These are phyloP conservation scores for Teratosphaeria gauchensis DNA, from an alignment of 2,329 filamentous ascomycete species.

Conservation along the genomic window DNA sequence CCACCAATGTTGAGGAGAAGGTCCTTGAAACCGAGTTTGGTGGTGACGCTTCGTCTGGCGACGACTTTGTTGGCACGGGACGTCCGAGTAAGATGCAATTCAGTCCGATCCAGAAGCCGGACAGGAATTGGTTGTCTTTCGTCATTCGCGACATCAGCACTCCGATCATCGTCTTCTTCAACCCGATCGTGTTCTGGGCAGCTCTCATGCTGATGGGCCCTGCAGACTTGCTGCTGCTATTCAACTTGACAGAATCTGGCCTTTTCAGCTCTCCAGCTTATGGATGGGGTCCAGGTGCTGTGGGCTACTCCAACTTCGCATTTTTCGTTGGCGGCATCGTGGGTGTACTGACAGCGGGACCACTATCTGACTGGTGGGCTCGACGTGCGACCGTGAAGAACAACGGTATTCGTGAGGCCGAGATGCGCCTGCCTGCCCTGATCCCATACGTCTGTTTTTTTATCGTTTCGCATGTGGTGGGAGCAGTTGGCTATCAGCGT, in stretches of 20 bases:
- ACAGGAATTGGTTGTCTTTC: constrained; percentile 32
- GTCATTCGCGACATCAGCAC: constrained; percentile 32
- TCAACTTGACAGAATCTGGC: constrained; percentile 43
- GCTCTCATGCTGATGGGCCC: constrained; percentile 26
- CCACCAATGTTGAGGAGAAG: constrained; percentile 21
- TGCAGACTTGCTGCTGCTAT: constrained; percentile 36
- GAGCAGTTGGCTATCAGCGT: constrained; percentile 39
- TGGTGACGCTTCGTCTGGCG: constrained; percentile 9
- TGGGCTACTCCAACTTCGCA: constrained; percentile 43
- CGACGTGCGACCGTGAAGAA: constrained; percentile 44
- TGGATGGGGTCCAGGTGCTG: constrained; percentile 32
- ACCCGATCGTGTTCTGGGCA: constrained; percentile 35
- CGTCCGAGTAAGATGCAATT: constrained; percentile 32
- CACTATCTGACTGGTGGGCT: constrained; percentile 44
- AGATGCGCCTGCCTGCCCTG: constrained; percentile 51
- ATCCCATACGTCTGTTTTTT: constrained; percentile 43
- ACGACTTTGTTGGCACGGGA: constrained; percentile 22
- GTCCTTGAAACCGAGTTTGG: constrained; percentile 17
- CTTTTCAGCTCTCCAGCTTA: constrained; percentile 35
- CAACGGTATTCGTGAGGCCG: constrained; percentile 47
- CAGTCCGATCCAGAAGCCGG: constrained; percentile 27
- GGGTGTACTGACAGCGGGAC: constrained; percentile 41
- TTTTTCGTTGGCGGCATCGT: constrained; percentile 34
- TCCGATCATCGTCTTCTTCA: constrained; percentile 35
- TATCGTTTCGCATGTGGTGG: constrained; percentile 39